A percentile compares a stretch with the other conserved stretches of the same genome.
These are phyloP conservation scores for Eucalyptus sp. DNA, from an alignment of 345 rosid species.

Conservation along the genomic window DNA sequence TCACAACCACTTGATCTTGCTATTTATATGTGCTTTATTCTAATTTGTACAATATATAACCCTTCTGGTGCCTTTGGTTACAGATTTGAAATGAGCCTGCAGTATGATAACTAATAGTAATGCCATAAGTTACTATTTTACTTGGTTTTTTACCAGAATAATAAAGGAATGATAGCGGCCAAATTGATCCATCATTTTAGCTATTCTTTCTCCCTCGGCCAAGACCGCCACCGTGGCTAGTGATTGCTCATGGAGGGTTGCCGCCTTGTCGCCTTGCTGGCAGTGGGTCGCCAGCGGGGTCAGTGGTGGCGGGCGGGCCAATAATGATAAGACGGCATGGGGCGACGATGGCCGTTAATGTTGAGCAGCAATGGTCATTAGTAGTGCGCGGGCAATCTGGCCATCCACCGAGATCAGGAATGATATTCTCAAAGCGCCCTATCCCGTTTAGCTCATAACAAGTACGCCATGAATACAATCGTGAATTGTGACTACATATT, in stretches of 20 bases:
- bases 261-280: neutral
- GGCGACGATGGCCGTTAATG: neutral
- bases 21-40: neutral
- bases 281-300: neutral
- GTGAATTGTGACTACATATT: neutral
- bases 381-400: neutral
- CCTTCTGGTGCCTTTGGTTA: neutral
- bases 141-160: neutral
- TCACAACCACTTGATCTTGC: neutral
- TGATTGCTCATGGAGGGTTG: neutral
- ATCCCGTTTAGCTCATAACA: neutral
- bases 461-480: neutral
- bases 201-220: neutral
- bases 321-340: neutral
- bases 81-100: neutral
- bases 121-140: neutral
- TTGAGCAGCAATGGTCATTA: neutral
- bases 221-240: neutral
- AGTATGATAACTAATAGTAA: neutral
- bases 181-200: neutral
- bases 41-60: neutral
- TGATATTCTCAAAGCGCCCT: neutral
- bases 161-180: neutral
- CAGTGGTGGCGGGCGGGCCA: neutral
- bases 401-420: neutral